Evolutionary conservation across 805 yeast genomes (phyloP), one percentile per base, ranked within the genome.

Genomic region (Lachancea waltii): DNA sequence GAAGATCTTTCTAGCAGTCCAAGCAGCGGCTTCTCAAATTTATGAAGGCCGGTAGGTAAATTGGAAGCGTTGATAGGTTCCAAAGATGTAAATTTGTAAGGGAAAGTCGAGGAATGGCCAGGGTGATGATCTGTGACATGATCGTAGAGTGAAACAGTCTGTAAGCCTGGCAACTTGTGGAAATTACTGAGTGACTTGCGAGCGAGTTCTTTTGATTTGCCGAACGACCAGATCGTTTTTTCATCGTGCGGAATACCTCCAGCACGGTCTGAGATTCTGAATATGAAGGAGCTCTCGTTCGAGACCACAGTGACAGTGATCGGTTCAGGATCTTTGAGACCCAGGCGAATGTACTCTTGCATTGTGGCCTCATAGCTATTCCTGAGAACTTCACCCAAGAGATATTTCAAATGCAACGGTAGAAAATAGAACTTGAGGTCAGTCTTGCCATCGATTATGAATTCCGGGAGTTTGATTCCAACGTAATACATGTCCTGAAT

Each of bases 301-400:
- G 80, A 73, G 2, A 84, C 69, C 7, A 90, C 73, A 7, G 86
- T 77, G 11, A 90, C 82, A n/a, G 63, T 65, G n/a, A 90, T 77
- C 0, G 95, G 85, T 1, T 82, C 80, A 2, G 86, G 78, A 35
- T 67, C 65, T 5, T 58, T 54, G 5, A 56, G 46, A 35, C 64
- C 63, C 21, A 48, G 49, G 18, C 62, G 51, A 5, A 70, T 51
- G 39, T 65, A 69, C 30, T 67, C 64, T 31, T 67, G 67, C 37
- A 85, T 74, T 0, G 95, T 83, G 0, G 95, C 90, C 54, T 85
- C 94, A 49, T 77, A 73, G 3, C 94, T 75, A 55, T 92, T 90
- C 46, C 97, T 71, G 41, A 92, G 63, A 25, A 90, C 79, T 60
- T 90, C 97, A 16, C 95, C 92, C 36, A 89, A 67, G 28, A 90